These are phyloP conservation scores for Penicillium sp. DNA, from an alignment of 2,329 filamentous ascomycete genomes.

Conservation along the genomic window DNA sequence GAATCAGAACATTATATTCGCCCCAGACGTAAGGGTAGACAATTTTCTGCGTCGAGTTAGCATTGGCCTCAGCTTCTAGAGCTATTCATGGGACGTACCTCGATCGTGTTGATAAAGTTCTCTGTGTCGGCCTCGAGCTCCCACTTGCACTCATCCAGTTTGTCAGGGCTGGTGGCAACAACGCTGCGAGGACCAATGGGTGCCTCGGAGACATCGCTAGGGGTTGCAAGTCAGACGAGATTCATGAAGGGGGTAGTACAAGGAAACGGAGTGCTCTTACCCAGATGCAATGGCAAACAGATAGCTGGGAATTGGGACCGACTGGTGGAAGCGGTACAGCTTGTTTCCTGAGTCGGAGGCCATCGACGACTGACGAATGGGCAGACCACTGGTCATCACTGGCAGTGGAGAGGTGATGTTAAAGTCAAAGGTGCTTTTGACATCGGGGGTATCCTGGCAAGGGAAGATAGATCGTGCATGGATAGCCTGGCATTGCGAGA, in stretches of 20 bases:
- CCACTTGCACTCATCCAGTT: conserved; percentile 80
- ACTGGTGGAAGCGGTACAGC: conserved; percentile 84
- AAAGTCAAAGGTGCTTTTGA: conserved; percentile 94
- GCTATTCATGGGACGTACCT: conserved; percentile 56
- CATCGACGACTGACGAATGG: conserved; percentile 52
- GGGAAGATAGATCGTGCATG: conserved; percentile 92
- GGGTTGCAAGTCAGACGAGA: background rate
- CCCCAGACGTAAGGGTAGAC: conserved; percentile 93
- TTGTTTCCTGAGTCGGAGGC: conserved; percentile 57
- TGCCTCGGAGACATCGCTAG: conserved; percentile 80
- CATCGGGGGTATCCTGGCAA: conserved; percentile 95
- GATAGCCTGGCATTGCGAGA: conserved; percentile 96
- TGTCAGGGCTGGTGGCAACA: conserved; percentile 85
- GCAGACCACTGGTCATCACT: conserved; percentile 87
- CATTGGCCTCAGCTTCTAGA: no score
- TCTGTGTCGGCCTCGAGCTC: conserved; percentile 91
- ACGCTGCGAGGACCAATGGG: conserved; percentile 81
- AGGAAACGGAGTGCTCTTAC: conserved; percentile 25
- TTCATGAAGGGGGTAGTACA: background rate
- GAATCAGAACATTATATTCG: conserved; percentile 87
- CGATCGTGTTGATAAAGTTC: conserved; percentile 84
- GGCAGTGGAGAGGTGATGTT: conserved; percentile 82
- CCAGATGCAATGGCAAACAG: conserved; percentile 84
- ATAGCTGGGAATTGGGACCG: conserved; percentile 90
- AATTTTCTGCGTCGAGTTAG: conserved; percentile 48